phyloP scores from a whole-genome alignment of 345 rosid genomes.

The Euclidium syriacum region DNA sequence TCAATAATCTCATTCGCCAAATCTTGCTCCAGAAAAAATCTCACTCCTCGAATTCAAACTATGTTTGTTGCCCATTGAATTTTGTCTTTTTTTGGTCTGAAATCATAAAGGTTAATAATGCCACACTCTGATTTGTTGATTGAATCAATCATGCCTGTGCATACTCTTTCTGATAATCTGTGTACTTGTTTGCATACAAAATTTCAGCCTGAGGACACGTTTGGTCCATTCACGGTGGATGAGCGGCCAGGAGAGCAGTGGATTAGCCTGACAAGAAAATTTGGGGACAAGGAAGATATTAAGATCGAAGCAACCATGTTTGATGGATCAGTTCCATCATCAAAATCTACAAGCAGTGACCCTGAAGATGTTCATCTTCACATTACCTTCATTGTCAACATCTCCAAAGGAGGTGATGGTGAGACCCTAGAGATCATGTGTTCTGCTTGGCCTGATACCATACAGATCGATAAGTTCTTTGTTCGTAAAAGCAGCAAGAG shows the following conservation, averaged over 20 bases:
- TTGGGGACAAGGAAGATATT: conserved; percentile 59
- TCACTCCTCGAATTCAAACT: not conserved
- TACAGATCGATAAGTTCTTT: conserved; percentile 55
- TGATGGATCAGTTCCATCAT: conserved; percentile 55
- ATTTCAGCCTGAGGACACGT: conserved; percentile 46
- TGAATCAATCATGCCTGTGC: not conserved
- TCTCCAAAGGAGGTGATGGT: conserved; percentile 46
- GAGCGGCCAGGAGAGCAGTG: conserved; percentile 81
- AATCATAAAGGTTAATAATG: not conserved
- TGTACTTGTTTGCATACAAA: not conserved
- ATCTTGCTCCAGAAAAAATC: not conserved
- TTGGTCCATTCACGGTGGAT: conserved; percentile 50
- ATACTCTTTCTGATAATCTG: not conserved
- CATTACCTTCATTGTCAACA: conserved; percentile 58
- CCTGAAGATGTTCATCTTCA: conserved; percentile 50
- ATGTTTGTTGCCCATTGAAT: not conserved
- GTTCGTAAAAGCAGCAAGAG: conserved; percentile 33
- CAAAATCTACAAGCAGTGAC: conserved; percentile 28
- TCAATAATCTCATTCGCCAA: no score
- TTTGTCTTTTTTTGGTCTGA: not conserved
- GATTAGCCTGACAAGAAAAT: conserved; percentile 63
- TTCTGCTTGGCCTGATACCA: conserved; percentile 78
- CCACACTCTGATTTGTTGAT: not conserved
- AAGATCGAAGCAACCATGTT: conserved; percentile 84
- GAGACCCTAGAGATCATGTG: conserved; percentile 64